Evolutionary conservation across 805 yeast species (phyloP).

Genomic region (Ogataea philodendri): DNA sequence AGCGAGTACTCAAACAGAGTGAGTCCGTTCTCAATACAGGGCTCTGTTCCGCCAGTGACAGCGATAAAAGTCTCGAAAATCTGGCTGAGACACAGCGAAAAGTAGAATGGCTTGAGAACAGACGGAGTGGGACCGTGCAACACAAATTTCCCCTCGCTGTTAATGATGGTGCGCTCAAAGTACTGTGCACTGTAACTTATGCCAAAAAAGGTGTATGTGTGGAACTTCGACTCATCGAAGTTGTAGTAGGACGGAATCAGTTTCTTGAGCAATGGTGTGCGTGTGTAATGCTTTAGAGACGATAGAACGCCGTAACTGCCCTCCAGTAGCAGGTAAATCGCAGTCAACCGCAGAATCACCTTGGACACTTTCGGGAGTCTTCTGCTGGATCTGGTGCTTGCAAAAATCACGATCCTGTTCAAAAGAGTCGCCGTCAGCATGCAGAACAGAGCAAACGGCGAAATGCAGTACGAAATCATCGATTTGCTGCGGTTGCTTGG

Average conservation of each 20-base stretch:
- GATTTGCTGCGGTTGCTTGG: slow-evolving; percentile 37
- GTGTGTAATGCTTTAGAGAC: slow-evolving; percentile 30
- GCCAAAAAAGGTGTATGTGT: slow-evolving; percentile 27
- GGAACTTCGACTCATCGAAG: slow-evolving; percentile 25
- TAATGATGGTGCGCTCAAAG: slow-evolving; percentile 15
- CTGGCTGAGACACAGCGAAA: slow-evolving; percentile 58
- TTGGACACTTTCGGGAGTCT: slow-evolving; percentile 33
- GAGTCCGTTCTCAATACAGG: slow-evolving; percentile 63
- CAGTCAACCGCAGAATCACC: slow-evolving; percentile 38
- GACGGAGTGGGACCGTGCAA: slow-evolving; percentile 44
- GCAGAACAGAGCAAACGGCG: slow-evolving; percentile 51
- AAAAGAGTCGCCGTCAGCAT: slow-evolving; percentile 56
- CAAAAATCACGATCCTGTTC: slow-evolving; percentile 58
- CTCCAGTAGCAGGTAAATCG: slow-evolving; percentile 34
- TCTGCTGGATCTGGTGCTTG: slow-evolving; percentile 46
- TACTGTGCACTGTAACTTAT: slow-evolving; percentile 25
- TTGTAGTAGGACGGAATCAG: slow-evolving; percentile 24
- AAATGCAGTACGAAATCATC: slow-evolving; percentile 47
- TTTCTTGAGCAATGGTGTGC: slow-evolving; percentile 8
- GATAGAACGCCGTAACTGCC: slow-evolving; percentile 38
- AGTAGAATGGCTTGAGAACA: slow-evolving; percentile 57
- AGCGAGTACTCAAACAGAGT: slow-evolving; percentile 74
- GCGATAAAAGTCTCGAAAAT: slow-evolving; percentile 65
- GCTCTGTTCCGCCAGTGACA: slow-evolving; percentile 52
- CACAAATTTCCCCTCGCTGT: slow-evolving; percentile 20